These are phyloP conservation scores for Trametes cubensis DNA, from an alignment of 768 basidiomycete species.

Conservation along the genomic window DNA sequence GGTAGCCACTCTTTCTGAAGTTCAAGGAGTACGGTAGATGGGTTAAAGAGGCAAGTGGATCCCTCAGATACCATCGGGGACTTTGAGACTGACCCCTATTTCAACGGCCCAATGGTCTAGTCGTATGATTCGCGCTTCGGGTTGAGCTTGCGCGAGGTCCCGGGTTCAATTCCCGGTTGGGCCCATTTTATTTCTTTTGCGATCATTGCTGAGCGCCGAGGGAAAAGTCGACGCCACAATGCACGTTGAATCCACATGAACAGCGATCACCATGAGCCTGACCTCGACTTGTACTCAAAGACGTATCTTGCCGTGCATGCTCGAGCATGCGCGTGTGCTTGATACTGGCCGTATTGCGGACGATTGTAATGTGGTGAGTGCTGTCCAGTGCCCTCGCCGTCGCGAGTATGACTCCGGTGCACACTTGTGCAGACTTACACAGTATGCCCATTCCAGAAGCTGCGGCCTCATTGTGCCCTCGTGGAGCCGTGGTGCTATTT, in stretches of 20 bases:
- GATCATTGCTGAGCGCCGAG: not conserved
- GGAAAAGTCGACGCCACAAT: not conserved
- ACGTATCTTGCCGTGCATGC: not conserved
- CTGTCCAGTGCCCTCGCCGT: not conserved
- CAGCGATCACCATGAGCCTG: not conserved
- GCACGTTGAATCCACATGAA: not conserved
- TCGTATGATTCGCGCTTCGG: conserved; percentile 41
- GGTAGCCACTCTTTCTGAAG: not conserved
- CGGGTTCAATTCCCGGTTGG: conserved; percentile 47
- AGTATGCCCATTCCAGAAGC: conserved; percentile 1
- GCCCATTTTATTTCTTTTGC: conserved; percentile 27
- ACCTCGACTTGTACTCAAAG: not conserved
- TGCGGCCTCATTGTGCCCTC: conserved; percentile 25
- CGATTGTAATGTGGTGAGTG: conserved; percentile 10
- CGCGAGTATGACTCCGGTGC: not conserved
- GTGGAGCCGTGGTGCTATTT: conserved; percentile 12
- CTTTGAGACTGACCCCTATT: not conserved
- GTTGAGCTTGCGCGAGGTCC: conserved; percentile 39
- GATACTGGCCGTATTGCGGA: not conserved
- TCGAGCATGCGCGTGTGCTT: not conserved
- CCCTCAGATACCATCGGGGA: not conserved
- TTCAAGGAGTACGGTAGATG: not conserved
- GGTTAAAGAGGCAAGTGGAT: too few species aligned
- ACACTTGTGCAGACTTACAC: not conserved
- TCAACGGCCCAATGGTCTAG: conserved; percentile 37